A percentile compares a stretch with the other conserved stretches of the same genome.
Evolutionary conservation across 2,329 filamentous ascomycete genomes (phyloP).

Genomic region (Didymella glomerata): DNA sequence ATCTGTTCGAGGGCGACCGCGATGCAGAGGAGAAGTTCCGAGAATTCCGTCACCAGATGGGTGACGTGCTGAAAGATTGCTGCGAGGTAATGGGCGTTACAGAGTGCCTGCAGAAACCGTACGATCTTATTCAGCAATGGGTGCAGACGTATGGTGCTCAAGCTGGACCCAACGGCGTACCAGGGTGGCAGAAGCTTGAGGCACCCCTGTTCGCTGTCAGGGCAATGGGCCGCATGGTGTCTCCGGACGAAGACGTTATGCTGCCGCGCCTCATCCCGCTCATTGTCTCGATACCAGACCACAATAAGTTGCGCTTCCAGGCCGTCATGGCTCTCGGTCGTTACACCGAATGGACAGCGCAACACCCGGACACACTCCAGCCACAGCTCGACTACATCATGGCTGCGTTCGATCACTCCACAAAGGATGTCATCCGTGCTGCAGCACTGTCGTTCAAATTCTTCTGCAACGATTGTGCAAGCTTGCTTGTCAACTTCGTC

Average conservation of each 20-base stretch:
- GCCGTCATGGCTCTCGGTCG: constrained; percentile 96
- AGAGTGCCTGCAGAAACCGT: constrained; percentile 89
- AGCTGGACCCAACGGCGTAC: constrained; percentile 76
- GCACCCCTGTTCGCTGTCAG: constrained; percentile 94
- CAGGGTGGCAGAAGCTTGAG: constrained; percentile 95
- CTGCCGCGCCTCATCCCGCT: constrained; percentile 91
- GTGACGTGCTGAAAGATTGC: constrained; percentile 95
- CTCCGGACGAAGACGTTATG: constrained; percentile 84
- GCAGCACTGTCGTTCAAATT: constrained; percentile 95
- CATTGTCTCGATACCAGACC: constrained; percentile 90
- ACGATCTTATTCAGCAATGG: constrained; percentile 86
- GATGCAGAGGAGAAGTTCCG: constrained; percentile 97
- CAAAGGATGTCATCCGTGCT: constrained; percentile 88
- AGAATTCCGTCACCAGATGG: constrained; percentile 96
- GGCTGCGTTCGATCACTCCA: constrained; percentile 86
- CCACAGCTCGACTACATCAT: constrained; percentile 96
- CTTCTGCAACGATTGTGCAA: constrained; percentile 94
- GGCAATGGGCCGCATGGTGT: constrained; percentile 96
- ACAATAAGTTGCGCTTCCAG: constrained; percentile 98
- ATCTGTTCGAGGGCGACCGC: constrained; percentile 93
- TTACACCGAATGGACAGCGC: constrained; percentile 97
- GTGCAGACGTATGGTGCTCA: constrained; percentile 81
- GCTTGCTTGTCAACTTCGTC: constrained; percentile 83
- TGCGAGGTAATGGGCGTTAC: constrained; percentile 96
- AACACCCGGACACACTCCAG: constrained; percentile 90